These are phyloP conservation scores for Claviceps purpurea DNA, from an alignment of 2,329 filamentous ascomycete species.

Conservation along the genomic window DNA sequence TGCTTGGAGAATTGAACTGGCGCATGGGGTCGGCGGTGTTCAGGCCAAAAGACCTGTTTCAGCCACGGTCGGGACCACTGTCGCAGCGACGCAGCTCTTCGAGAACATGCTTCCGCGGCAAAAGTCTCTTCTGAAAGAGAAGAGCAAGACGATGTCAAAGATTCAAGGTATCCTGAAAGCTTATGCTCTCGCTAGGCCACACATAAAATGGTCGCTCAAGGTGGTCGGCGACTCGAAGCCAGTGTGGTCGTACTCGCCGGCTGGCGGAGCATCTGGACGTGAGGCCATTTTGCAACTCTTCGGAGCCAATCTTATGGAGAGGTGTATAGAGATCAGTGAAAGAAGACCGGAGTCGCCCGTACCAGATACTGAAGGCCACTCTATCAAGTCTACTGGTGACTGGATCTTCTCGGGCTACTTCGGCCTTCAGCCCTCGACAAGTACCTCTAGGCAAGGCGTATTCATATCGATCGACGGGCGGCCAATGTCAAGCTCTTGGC, in stretches of 20 bases:
- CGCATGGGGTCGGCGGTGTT: constrained; percentile 18
- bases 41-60: constrained; percentile 23
- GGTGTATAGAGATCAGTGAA: constrained; percentile 33
- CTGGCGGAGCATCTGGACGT: constrained; percentile 30
- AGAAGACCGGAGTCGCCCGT: not conserved
- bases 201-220: constrained; percentile 46
- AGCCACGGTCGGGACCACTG: constrained; percentile 55
- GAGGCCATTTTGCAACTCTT: constrained; percentile 51
- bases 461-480: constrained; percentile 58
- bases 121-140: constrained; percentile 43
- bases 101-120: constrained; percentile 48
- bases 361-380: not conserved
- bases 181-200: constrained; percentile 53
- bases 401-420: constrained; percentile 41
- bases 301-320: constrained; percentile 39
- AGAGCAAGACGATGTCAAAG: constrained; percentile 39
- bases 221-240: constrained; percentile 40
- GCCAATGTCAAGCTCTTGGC: constrained; percentile 37
- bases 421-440: constrained; percentile 27
- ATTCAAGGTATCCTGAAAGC: constrained; percentile 48
- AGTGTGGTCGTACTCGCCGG: constrained; percentile 49
- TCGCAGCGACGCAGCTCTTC: constrained; percentile 48
- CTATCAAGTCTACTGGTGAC: not conserved
- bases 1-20: constrained; percentile 36
- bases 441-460: constrained; percentile 10